A percentile compares a stretch with the other conserved stretches of the same genome.
Evolutionary conservation across 495 filamentous ascomycete genomes (phyloP).

Genomic region (Podospora didyma): DNA sequence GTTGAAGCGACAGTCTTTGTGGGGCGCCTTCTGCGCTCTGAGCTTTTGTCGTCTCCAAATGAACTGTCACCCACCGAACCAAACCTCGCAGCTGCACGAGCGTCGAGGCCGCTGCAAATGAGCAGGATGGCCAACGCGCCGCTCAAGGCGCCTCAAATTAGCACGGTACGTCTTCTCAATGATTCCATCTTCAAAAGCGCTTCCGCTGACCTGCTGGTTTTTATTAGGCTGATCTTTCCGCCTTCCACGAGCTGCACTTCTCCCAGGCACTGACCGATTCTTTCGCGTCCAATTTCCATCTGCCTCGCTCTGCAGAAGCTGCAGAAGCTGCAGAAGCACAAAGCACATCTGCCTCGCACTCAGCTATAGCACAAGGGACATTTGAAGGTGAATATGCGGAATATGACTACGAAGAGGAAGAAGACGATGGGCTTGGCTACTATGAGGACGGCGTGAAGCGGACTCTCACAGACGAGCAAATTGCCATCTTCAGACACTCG

Average conservation of each 20-base stretch:
- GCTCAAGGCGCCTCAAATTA: slow-evolving; percentile 38
- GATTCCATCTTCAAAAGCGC: not conserved
- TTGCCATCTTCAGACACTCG: slow-evolving; percentile 84
- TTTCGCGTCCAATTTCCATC: slow-evolving; percentile 47
- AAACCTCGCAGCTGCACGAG: not conserved
- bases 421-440: slow-evolving; percentile 77
- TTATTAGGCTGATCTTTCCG: slow-evolving; percentile 63
- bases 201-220: slow-evolving; percentile 13
- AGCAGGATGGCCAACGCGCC: slow-evolving; percentile 21
- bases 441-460: slow-evolving; percentile 87
- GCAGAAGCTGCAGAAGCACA: not conserved
- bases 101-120: not conserved
- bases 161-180: slow-evolving; percentile 39
- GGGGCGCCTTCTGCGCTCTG: too few relatives aligned
- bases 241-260: slow-evolving; percentile 67
- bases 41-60: too few relatives aligned
- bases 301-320: slow-evolving; percentile 14
- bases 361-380: not conserved
- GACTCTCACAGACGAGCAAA: slow-evolving; percentile 88
- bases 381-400: slow-evolving; percentile 19
- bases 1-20: not conserved
- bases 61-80: too few relatives aligned
- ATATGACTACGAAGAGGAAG: slow-evolving; percentile 40
- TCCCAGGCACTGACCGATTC: slow-evolving; percentile 39
- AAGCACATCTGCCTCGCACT: not conserved